A percentile compares a stretch with the other conserved stretches of the same genome.
Conservation (phyloP, 352 stramenopile genomes). For the Pythium apleroticum region DNA sequence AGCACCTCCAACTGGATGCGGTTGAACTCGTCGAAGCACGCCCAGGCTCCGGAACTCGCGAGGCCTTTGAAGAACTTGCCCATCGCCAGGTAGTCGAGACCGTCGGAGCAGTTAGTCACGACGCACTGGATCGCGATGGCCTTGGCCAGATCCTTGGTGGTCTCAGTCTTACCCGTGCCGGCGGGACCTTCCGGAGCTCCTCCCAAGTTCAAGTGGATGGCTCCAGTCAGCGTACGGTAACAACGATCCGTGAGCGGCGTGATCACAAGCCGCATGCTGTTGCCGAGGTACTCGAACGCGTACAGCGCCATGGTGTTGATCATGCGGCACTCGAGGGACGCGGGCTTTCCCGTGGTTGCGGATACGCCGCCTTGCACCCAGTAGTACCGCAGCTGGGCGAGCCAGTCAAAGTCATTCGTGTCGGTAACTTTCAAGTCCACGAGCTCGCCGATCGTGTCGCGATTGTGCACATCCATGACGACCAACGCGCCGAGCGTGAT, state of each 20-base stretch:
- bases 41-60: conserved; percentile 91
- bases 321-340: conserved; percentile 87
- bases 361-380: conserved; percentile 83
- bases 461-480: conserved; percentile 96
- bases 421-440: conserved; percentile 74
- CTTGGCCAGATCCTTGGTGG: conserved; percentile 94
- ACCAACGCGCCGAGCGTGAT: conserved; percentile 91
- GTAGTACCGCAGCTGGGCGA: conserved; percentile 93
- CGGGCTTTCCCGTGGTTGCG: conserved; percentile 86
- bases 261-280: conserved; percentile 93
- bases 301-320: conserved; percentile 93
- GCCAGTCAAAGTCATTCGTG: conserved; percentile 92
- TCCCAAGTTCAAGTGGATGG: conserved; percentile 92
- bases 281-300: conserved; percentile 93
- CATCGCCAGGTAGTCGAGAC: conserved; percentile 93
- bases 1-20: conserved; percentile 95
- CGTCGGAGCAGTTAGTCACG: conserved; percentile 94
- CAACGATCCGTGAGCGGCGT: conserved; percentile 94
- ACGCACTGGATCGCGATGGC: conserved; percentile 95
- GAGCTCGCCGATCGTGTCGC: conserved; percentile 92
- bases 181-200: conserved; percentile 92
- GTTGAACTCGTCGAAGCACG: conserved; percentile 96
- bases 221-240: conserved; percentile 94
- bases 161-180: conserved; percentile 95
- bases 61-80: conserved; percentile 96